Base-by-base conservation (phyloP, 1,284 basidiomycete genomes). In the Tranzscheliella williamsii region DNA sequence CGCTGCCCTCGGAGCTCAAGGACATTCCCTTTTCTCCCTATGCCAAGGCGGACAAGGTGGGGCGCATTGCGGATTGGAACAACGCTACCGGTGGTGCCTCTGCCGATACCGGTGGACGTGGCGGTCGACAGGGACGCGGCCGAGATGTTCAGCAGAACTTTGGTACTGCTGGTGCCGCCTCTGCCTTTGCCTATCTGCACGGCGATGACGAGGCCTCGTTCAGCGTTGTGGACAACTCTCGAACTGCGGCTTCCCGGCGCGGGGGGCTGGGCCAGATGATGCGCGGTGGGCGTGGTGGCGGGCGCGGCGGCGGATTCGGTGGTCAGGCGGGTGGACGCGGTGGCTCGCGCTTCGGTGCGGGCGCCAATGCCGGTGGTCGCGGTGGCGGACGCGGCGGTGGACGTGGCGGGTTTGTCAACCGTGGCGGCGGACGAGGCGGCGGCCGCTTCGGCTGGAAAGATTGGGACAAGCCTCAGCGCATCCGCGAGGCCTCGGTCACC, bases 181-280 rank as follows among this genome's bases (percentile, higher is more conserved):
- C 87, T 73, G 91, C 91, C n/a, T 97, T 97, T 78, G 90, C 91
- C 22, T 96, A 96, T 81, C 93, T 94, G 82, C 93, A 97, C 80
- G 92, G 90, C 62, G 94, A 98, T 79, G 94, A 99, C 78, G 95
- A 98, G 81, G 90, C 91, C 22, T 90, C 87, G 50, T 99, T 99
- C 85, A 94, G 90, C 34, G 83, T 99, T 40, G 95, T 99, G 45
- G 93, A 97, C 78, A 92, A 87, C 79, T 90, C 78, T 26, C 54
- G 63, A 16, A 54, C 57, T 15, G 48, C 54, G 21, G 47, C 62
- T 30, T 51, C 58, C 18, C 57, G 69, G 23, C 71, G 71, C 41
- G 61, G 78, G 36, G 79, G 80, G 39, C 68, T 78, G 7, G 84
- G 84, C 54, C 54, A 65, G 63, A 82, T 43, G 80, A 47, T 54